Percentiles rank a stretch among this genome's conserved stretches.
These are phyloP conservation scores for Phytophthora colocasiae DNA, from an alignment of 352 stramenopile genomes.

Conservation along the genomic window DNA sequence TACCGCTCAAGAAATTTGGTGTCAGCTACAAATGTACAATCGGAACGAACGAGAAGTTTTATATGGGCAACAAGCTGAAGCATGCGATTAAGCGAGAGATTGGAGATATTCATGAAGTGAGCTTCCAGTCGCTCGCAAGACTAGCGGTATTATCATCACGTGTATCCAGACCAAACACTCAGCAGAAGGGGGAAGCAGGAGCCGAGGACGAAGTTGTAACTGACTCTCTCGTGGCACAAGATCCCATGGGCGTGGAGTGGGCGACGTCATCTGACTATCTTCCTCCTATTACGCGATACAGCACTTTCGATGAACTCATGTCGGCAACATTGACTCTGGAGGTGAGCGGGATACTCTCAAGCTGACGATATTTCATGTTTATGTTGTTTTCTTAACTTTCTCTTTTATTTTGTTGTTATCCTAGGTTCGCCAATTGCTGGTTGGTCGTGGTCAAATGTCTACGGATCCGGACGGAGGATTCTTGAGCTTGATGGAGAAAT, in stretches of 20 bases:
- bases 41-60: constrained; percentile 87
- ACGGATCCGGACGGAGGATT: constrained; percentile 87
- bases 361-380: not conserved
- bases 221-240: constrained; percentile 74
- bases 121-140: constrained; percentile 85
- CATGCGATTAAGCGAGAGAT: constrained; percentile 80
- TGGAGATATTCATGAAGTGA: constrained; percentile 86
- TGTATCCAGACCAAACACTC: constrained; percentile 72
- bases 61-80: constrained; percentile 87
- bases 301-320: constrained; percentile 92
- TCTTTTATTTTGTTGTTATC: not conserved
- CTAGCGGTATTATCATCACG: constrained; percentile 85
- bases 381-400: not conserved
- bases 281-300: constrained; percentile 87
- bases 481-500: constrained; percentile 84
- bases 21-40: constrained; percentile 93
- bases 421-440: constrained; percentile 80
- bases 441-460: constrained; percentile 86
- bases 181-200: constrained; percentile 47
- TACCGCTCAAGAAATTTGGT: constrained; percentile 89
- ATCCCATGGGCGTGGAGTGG: constrained; percentile 81
- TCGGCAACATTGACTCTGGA: constrained; percentile 88
- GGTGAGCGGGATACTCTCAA: constrained; percentile 39
- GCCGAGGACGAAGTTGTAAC: constrained; percentile 51
- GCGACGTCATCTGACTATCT: constrained; percentile 71